Evolutionary conservation across 306 rosid species (phyloP).

Genomic region (Cucurbita ficifolia): DNA sequence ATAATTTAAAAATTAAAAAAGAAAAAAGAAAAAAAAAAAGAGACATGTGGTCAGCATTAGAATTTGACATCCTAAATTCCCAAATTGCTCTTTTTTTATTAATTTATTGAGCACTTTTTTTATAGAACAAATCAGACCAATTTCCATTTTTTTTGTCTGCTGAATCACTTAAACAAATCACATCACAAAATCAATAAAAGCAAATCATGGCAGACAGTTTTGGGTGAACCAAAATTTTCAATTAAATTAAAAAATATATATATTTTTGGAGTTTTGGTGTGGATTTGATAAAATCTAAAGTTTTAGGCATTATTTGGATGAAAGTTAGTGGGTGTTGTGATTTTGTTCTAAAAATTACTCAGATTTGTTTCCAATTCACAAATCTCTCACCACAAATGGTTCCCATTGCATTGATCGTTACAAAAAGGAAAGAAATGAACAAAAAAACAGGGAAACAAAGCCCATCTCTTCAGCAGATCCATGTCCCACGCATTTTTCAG

Average conservation of each 20-base stretch:
- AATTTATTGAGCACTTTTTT: not conserved
- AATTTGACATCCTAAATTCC: slow-evolving; percentile 46
- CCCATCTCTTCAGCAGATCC: slow-evolving; percentile 21
- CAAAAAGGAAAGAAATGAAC: not conserved
- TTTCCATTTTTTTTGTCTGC: not conserved
- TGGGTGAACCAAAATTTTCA: not conserved
- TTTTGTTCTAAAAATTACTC: not conserved
- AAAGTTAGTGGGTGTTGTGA: slow-evolving; percentile 6
- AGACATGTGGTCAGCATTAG: slow-evolving; percentile 38
- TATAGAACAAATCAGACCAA: not conserved
- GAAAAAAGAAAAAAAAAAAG: not conserved
- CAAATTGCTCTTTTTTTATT: slow-evolving; percentile 5
- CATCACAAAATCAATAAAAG: not conserved
- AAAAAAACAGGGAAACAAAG: slow-evolving; percentile 11
- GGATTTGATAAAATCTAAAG: slow-evolving; percentile 10
- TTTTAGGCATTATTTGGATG: slow-evolving; percentile 15
- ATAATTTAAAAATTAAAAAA: not conserved
- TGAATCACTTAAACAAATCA: slow-evolving; percentile 2
- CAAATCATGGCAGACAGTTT: slow-evolving; percentile 1
- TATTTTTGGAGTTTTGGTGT: not conserved
- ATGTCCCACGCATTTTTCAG: slow-evolving; percentile 27
- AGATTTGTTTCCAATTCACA: too few species aligned
- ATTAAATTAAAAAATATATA: too few species aligned
- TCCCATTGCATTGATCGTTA: slow-evolving; percentile 41
- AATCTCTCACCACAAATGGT: slow-evolving; percentile 1